Percentiles rank a stretch among this genome's conserved stretches.
Evolutionary conservation across 116 monocot species (phyloP).

Genomic region (Thalassia testudinum): DNA sequence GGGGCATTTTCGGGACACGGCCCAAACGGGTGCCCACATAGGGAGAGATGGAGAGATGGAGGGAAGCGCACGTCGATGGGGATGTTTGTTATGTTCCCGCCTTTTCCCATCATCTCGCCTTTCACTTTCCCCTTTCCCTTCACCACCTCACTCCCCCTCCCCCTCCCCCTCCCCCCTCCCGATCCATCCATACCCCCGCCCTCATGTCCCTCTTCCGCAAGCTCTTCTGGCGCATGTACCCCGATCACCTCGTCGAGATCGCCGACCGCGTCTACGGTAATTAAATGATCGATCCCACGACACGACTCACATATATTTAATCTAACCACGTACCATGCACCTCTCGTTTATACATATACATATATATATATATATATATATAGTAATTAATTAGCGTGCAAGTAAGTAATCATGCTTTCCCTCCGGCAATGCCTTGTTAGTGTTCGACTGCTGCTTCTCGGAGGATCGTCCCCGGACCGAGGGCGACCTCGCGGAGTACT

Average conservation of each 20-base stretch:
- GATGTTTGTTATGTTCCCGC: background rate
- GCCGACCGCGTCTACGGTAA: slow-evolving; percentile 75
- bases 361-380: too few species aligned
- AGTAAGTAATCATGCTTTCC: background rate
- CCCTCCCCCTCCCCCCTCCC: too few species aligned
- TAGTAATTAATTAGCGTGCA: too few species aligned
- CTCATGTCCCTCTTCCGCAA: slow-evolving; percentile 78
- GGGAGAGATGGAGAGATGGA: too few species aligned
- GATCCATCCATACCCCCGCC: background rate
- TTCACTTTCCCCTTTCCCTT: background rate
- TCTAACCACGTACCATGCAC: background rate
- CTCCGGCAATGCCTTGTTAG: slow-evolving; percentile 12
- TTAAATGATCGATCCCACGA: background rate
- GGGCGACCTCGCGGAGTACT: slow-evolving; percentile 37
- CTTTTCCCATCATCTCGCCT: slow-evolving; percentile 2
- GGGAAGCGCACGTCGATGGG: too few species aligned
- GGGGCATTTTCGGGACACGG: too few species aligned
- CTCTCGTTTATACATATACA: background rate
- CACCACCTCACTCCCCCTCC: background rate
- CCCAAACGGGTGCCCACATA: too few species aligned
- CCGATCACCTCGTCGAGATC: slow-evolving; percentile 77
- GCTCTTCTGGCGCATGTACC: slow-evolving; percentile 72
- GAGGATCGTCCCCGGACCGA: slow-evolving; percentile 30
- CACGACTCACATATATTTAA: background rate
- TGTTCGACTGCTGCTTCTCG: slow-evolving; percentile 80